A percentile compares a stretch with the other conserved stretches of the same genome.
Conservation (phyloP, 768 basidiomycete genomes). For the Kwoniella dejecticola region DNA sequence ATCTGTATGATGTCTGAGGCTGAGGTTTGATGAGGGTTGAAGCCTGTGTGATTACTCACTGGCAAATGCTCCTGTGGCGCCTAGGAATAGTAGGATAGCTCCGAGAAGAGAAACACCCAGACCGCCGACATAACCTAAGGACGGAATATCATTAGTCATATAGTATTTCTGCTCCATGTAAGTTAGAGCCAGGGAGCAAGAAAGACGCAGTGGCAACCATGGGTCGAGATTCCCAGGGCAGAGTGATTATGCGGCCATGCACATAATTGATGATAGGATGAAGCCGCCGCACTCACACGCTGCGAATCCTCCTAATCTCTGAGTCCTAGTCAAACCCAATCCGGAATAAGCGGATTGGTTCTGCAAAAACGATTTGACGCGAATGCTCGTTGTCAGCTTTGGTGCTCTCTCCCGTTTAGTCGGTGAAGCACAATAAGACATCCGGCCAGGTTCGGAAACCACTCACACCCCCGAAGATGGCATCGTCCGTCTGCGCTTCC, state of each 20-base stretch:
- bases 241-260: neutral
- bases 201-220: neutral
- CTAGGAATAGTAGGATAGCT: conserved; percentile 73
- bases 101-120: conserved; percentile 80
- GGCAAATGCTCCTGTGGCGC: conserved; percentile 69
- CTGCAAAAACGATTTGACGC: conserved; percentile 56
- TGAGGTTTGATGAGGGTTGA: too few species aligned
- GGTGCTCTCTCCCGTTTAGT: too few species aligned
- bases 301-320: conserved; percentile 81
- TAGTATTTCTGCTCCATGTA: too few species aligned
- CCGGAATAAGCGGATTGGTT: conserved; percentile 84
- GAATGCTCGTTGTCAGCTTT: neutral
- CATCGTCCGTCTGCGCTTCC: conserved; percentile 51
- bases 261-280: neutral
- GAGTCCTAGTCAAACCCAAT: conserved; percentile 74
- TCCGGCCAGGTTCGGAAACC: too few species aligned
- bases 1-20: too few species aligned
- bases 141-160: neutral
- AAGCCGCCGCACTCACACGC: conserved; percentile 69
- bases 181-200: too few species aligned
- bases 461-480: conserved; percentile 51
- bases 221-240: neutral
- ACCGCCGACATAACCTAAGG: conserved; percentile 68
- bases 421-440: too few species aligned
- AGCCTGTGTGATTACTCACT: conserved; percentile 60